phyloP scores from a whole-genome alignment of 495 filamentous ascomycete genomes.

The Neurospora sp. region DNA sequence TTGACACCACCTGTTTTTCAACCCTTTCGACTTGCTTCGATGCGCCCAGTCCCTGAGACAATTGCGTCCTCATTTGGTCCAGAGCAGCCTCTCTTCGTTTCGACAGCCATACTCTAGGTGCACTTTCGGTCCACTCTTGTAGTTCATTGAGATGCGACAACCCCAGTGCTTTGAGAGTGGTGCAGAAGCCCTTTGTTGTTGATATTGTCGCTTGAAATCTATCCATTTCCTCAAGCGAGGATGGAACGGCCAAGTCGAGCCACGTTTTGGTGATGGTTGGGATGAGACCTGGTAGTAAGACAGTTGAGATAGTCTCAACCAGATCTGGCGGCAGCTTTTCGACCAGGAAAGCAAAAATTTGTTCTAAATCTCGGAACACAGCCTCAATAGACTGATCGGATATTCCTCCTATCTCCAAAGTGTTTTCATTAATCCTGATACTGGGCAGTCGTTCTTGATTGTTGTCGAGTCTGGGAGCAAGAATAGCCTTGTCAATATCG shows the following conservation, averaged over 20 bases:
- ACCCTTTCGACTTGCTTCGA: slow-evolving; percentile 65
- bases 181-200: slow-evolving; percentile 51
- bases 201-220: slow-evolving; percentile 57
- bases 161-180: slow-evolving; percentile 46
- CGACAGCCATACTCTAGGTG: slow-evolving; percentile 75
- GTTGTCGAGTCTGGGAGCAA: slow-evolving; percentile 40
- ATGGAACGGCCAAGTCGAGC: slow-evolving; percentile 66
- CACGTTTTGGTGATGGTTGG: slow-evolving; percentile 58
- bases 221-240: slow-evolving; percentile 55
- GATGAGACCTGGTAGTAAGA: slow-evolving; percentile 56
- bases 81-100: slow-evolving; percentile 70
- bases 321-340: slow-evolving; percentile 55
- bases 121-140: slow-evolving; percentile 68
- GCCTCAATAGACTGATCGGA: slow-evolving; percentile 31
- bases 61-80: slow-evolving; percentile 56
- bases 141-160: slow-evolving; percentile 63
- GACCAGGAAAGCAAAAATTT: slow-evolving; percentile 55
- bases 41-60: slow-evolving; percentile 51
- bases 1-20: slow-evolving; percentile 69
- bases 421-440: slow-evolving; percentile 29
- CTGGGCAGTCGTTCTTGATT: slow-evolving; percentile 16
- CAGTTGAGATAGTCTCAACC: slow-evolving; percentile 48
- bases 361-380: slow-evolving; percentile 49
- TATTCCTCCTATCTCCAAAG: slow-evolving; percentile 21
- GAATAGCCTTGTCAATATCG: slow-evolving; percentile 36